Conservation (phyloP, 148 eudicot species). For the Amaranthus hypochondriacus region DNA sequence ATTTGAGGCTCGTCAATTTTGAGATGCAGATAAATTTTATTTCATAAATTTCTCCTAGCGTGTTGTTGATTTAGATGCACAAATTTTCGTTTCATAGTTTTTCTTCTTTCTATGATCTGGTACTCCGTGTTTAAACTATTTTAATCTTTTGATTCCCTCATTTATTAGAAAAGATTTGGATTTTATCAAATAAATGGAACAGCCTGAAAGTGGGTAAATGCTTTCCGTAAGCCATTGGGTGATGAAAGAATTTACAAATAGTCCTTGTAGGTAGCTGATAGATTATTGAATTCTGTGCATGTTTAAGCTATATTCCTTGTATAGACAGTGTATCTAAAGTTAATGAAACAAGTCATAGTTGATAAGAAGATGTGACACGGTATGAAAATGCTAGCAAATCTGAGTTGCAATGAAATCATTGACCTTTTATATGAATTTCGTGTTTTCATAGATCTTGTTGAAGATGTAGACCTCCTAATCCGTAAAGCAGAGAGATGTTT, state of each 20-base stretch:
- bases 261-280: neutral
- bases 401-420: neutral
- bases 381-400: neutral
- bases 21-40: too few relatives aligned
- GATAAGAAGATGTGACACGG: neutral
- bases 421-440: neutral
- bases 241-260: too few relatives aligned
- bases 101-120: neutral
- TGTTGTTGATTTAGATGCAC: too few relatives aligned
- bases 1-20: too few relatives aligned
- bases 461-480: slow-evolving; percentile 77
- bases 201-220: too few relatives aligned
- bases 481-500: slow-evolving; percentile 89
- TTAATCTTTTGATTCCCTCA: too few relatives aligned
- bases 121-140: too few relatives aligned
- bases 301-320: neutral
- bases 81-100: neutral
- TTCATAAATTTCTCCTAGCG: too few relatives aligned
- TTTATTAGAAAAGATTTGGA: neutral
- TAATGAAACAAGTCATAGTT: neutral
- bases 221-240: too few relatives aligned
- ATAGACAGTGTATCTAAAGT: neutral
- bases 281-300: neutral
- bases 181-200: neutral
- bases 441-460: slow-evolving; percentile 58